These are phyloP conservation scores for Agapanthus africanus DNA, from an alignment of 106 monocot species.

Conservation along the genomic window DNA sequence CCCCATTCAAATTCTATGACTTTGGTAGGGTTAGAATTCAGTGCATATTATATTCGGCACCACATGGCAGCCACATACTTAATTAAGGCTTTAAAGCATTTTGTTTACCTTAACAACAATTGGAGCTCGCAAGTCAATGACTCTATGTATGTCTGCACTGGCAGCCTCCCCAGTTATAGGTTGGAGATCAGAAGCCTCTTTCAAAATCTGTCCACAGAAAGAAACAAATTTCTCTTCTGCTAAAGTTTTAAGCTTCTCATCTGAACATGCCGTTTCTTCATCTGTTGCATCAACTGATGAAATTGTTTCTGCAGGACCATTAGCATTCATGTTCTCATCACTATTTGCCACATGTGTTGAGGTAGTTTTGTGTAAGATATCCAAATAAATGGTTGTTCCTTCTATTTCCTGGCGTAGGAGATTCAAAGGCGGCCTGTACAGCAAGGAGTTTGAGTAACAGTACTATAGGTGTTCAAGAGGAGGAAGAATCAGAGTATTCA, in stretches of 20 bases:
- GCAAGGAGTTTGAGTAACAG: constrained; percentile 8
- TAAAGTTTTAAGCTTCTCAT: constrained; percentile 52
- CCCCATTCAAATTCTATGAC: too few species aligned
- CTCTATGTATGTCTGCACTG: constrained; percentile 67
- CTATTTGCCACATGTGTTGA: constrained; percentile 12
- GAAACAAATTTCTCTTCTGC: constrained; percentile 93
- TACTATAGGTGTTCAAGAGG: not conserved
- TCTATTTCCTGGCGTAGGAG: constrained; percentile 90
- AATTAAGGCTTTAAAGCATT: too few species aligned
- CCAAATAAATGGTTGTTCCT: constrained; percentile 87
- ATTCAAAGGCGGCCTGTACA: constrained; percentile 81
- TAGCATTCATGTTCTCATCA: constrained; percentile 13
- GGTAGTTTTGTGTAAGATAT: constrained; percentile 87
- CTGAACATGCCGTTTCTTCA: constrained; percentile 20
- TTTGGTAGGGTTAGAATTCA: too few species aligned
- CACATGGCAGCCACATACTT: not conserved
- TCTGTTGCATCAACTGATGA: not conserved
- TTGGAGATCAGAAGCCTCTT: constrained; percentile 86
- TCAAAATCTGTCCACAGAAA: constrained; percentile 85
- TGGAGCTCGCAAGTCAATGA: constrained; percentile 79
- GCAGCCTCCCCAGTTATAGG: constrained; percentile 53
- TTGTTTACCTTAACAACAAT: constrained; percentile 89
- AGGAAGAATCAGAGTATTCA: not conserved
- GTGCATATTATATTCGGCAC: not conserved
- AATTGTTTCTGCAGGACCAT: constrained; percentile 8